These are phyloP conservation scores for Powellomyces hirtus DNA, from an alignment of 192 early-diverging fungal species.

Conservation along the genomic window DNA sequence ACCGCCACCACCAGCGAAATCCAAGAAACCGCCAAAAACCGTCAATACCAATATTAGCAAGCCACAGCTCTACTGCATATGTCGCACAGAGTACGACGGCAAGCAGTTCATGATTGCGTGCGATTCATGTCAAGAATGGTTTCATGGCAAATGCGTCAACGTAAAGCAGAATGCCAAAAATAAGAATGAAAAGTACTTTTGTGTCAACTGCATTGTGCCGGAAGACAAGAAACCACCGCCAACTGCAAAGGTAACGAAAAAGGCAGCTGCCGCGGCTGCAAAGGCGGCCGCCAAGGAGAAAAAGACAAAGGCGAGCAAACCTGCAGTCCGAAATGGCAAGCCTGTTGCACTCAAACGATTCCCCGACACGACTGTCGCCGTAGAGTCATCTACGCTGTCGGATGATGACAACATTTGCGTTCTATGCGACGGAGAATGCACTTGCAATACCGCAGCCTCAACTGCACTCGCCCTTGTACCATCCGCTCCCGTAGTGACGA, in stretches of 20 bases:
- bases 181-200: slow-evolving; percentile 13
- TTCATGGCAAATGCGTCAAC: slow-evolving; percentile 31
- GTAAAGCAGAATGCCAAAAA: background rate
- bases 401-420: slow-evolving; percentile 31
- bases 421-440: slow-evolving; percentile 37
- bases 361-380: background rate
- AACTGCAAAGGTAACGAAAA: background rate
- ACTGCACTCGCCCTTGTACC: background rate
- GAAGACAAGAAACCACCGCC: background rate
- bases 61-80: slow-evolving; percentile 30
- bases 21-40: slow-evolving; percentile 5
- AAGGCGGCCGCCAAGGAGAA: background rate
- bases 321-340: background rate
- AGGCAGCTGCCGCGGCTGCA: background rate
- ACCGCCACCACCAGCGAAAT: background rate
- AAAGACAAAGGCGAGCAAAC: slow-evolving; percentile 3
- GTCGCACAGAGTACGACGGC: slow-evolving; percentile 24
- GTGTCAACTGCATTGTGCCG: background rate
- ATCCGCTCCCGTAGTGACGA: background rate
- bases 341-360: background rate
- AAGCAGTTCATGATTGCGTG: slow-evolving; percentile 33
- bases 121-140: slow-evolving; percentile 34
- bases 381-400: slow-evolving; percentile 8
- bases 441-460: slow-evolving; percentile 17
- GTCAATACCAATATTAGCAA: background rate